Evolutionary conservation across 192 early-diverging fungal species (phyloP), one percentile per base, ranked within the genome.

Genomic region (Umbelopsis vinacea): DNA sequence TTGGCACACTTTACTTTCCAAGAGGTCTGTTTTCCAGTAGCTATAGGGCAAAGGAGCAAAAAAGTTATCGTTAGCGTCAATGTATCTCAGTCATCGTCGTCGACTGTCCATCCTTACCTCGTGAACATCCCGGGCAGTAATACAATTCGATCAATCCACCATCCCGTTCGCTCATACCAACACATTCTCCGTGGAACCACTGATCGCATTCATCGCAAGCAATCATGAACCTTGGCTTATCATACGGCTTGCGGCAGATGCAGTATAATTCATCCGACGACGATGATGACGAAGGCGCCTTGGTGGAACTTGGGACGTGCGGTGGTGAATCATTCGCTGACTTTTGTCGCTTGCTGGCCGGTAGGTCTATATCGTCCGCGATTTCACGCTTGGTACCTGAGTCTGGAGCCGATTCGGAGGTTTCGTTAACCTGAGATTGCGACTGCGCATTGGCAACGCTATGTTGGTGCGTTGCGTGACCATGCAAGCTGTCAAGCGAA

Each of bases 181-280:
- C 87, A 67, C 92, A 94, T 19, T 81, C 82, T 33, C 91, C 90
- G 81, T 94, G 92, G 71, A 82, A 94, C 92, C 92, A 94, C 57
- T 86, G 86, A 68, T 89, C 85, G 66, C 92, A 94, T 15, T 71
- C 74, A 70, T 94, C 92, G 77, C 92, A 94, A 2, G 83, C 86
- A 76, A 94, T 92, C 92, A 94, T 94, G 52, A 88, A 87, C 19
- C 83, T 75, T 33, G 75, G 79, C 4, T 73, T 78, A 70, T 88
- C 89, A 70, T 85, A 86, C 2, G 79, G 77, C 22, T 77, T 75
- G 14, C 81, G 84, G 66, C 92, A 93, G 14, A 91, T 71, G 67
- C 92, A 93, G 68, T 89, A 90, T 9, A 79, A 43, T 2, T 43
- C 47, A 11, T 52, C 67, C 9, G 55, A 50, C 0, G 71, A 46